Percentiles rank a stretch among this genome's conserved stretches.
Conservation (phyloP, 2,329 filamentous ascomycete species). For the Davidsoniella neocaledoniae region DNA sequence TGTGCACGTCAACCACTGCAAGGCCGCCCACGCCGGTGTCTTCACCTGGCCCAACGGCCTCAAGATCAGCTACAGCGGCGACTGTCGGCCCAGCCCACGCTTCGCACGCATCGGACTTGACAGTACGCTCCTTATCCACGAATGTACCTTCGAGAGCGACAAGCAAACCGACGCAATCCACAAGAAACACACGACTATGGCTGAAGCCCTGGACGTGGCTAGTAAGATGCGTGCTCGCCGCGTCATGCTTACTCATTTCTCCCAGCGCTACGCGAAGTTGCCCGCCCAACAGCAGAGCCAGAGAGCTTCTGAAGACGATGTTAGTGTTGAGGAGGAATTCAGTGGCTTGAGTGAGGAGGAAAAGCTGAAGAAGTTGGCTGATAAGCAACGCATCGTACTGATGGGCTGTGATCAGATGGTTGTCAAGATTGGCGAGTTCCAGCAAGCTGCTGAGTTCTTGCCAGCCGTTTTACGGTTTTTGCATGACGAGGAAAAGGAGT, state of each 20-base stretch:
- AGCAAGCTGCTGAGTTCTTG: slow-evolving; percentile 44
- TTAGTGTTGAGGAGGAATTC: slow-evolving; percentile 26
- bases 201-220: slow-evolving; percentile 67
- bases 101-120: slow-evolving; percentile 58
- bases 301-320: slow-evolving; percentile 15
- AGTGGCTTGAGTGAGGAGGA: slow-evolving; percentile 16
- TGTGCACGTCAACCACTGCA: slow-evolving; percentile 60
- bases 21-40: slow-evolving; percentile 56
- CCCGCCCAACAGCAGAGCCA: slow-evolving; percentile 29
- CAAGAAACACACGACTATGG: slow-evolving; percentile 83
- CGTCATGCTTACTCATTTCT: slow-evolving; percentile 85
- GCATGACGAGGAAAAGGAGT: slow-evolving; percentile 20
- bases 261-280: slow-evolving; percentile 75
- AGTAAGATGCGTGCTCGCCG: slow-evolving; percentile 61
- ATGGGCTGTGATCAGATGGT: slow-evolving; percentile 70
- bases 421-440: slow-evolving; percentile 53
- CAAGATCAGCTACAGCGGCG: slow-evolving; percentile 83
- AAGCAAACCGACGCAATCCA: slow-evolving; percentile 58
- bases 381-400: slow-evolving; percentile 41
- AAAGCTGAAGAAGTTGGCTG: slow-evolving; percentile 21
- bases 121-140: slow-evolving; percentile 77
- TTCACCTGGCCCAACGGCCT: slow-evolving; percentile 66
- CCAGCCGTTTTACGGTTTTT: slow-evolving; percentile 38
- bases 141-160: slow-evolving; percentile 90
- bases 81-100: slow-evolving; percentile 60